Conservation (phyloP, 169 alveolate species). For the Perkinsus olseni region DNA sequence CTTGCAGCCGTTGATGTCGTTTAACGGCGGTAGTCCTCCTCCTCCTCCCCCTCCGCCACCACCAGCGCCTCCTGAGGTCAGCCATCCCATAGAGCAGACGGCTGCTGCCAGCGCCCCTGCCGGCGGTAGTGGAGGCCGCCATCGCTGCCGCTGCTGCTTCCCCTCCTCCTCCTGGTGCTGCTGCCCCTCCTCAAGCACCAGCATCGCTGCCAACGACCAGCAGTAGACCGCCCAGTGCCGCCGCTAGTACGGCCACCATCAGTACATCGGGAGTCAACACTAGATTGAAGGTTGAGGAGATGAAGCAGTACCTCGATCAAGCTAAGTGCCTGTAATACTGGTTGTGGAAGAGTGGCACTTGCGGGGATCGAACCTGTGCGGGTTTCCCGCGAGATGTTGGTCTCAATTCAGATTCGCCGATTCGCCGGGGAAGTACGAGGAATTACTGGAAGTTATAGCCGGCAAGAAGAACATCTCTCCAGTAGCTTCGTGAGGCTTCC, state of each 20-base stretch:
- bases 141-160: too few relatives aligned
- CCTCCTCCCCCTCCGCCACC: background rate
- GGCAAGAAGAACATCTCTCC: background rate
- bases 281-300: background rate
- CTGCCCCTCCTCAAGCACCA: background rate
- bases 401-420: background rate
- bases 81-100: background rate
- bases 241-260: background rate
- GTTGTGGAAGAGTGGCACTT: background rate
- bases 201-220: background rate
- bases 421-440: background rate
- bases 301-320: background rate
- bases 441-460: background rate
- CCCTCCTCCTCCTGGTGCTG: too few relatives aligned
- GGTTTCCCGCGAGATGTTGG: background rate
- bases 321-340: background rate
- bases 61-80: background rate
- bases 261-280: background rate
- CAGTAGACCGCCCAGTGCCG: background rate
- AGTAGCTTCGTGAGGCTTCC: background rate
- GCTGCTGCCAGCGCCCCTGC: background rate
- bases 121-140: too few relatives aligned
- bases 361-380: background rate
- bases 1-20: background rate
- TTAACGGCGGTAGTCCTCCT: background rate